Conservation (phyloP, 139 green algal species). For the Auxenochlorella pyrenoidosa region DNA sequence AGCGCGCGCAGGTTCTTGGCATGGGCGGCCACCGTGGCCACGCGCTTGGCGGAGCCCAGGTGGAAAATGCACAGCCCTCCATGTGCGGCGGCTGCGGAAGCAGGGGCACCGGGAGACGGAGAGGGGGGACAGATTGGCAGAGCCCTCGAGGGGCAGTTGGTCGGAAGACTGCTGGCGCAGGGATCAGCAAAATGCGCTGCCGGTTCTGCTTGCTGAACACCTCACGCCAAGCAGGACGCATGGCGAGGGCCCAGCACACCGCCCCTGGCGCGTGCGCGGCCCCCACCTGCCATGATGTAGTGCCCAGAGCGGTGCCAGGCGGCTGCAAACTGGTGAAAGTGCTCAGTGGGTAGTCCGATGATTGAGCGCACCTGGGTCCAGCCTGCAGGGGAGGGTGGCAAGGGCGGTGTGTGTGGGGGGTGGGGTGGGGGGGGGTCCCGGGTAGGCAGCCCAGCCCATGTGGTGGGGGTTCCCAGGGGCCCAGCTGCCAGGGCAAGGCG, state of each 20-base stretch:
- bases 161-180: no score
- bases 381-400: slow-evolving; percentile 15
- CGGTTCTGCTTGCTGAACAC: neutral
- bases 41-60: slow-evolving; percentile 58
- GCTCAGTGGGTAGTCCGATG: slow-evolving; percentile 47
- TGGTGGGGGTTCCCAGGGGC: neutral
- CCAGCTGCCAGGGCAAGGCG: neutral
- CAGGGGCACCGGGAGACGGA: no score
- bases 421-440: no score
- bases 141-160: no score
- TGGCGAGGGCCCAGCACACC: no score
- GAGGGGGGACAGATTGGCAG: no score
- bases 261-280: no score
- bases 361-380: slow-evolving; percentile 50
- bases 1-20: slow-evolving; percentile 63
- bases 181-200: neutral
- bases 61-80: slow-evolving; percentile 64
- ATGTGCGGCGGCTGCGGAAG: slow-evolving; percentile 34
- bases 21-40: slow-evolving; percentile 54
- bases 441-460: neutral
- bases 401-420: neutral
- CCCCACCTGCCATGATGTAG: slow-evolving; percentile 49
- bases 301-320: slow-evolving; percentile 34
- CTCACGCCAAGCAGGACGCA: no score
- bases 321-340: slow-evolving; percentile 50